Evolutionary conservation across 2,329 filamentous ascomycete genomes (phyloP), one percentile per base, ranked within the genome.

Genomic region (Colletotrichum siamense): DNA sequence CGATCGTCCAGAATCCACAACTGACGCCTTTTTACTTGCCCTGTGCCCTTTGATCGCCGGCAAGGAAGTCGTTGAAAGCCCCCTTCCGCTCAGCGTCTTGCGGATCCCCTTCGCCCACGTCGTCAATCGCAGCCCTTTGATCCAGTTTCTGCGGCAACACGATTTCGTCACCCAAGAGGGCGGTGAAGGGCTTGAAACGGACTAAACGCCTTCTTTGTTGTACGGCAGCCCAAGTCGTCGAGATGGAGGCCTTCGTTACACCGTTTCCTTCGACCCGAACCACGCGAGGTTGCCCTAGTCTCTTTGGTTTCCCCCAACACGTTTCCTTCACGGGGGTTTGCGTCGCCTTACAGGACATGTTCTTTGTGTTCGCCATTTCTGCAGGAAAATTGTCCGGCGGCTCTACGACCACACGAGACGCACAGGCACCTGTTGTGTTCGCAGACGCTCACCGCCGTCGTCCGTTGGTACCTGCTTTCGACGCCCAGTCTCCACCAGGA

Each of bases 181-280:
- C 73, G 73, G 39, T 67, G 62, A 75, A 72, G 69, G 26, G 62
- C 55, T 63, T 72, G 73, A 72, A 75, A 75, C 73, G 39, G 39
- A 24, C 73, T 72, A 72, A 55, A 67, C 28, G 69, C 36, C n/a
- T 24, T 66, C 69, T 75, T 72, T 75, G 69, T 75, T 72, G 62
- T 62, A 67, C 69, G 5, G 36, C 36, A 55, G 36, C 15, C 32
- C 30, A 26, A 30, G 24, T 59, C 34, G 49, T 71, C 44, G 68
- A 75, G 59, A 57, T 59, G 67, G 72, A 24, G 22, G 26, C 22
- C 24, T 24, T 28, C 34, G 26, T 61, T 30, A 69, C 63, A 62
- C 39, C 9, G 67, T 63, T 71, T 52, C 18, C 44, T 57, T 65
- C 44, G 59, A 70, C 44, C 44, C 44, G 57, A 32, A 34, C 72